These are phyloP conservation scores for Salicornia ramosissima DNA, from an alignment of 148 eudicot species.

Conservation along the genomic window DNA sequence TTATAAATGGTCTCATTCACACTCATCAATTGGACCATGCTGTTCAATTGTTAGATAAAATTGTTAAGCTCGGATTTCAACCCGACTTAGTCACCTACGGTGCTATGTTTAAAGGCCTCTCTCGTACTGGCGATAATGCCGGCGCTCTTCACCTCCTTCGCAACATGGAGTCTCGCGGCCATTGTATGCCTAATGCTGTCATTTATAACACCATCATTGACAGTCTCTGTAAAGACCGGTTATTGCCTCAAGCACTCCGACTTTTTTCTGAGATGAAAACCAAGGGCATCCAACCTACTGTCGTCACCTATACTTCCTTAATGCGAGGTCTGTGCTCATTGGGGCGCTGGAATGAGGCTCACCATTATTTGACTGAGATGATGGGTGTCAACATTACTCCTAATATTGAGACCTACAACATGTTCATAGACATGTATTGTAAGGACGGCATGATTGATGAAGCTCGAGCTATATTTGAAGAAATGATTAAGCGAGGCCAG, in stretches of 20 bases:
- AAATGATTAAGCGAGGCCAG: conserved; percentile 11
- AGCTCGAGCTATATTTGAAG: background rate
- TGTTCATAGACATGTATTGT: conserved; percentile 19
- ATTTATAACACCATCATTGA: conserved; percentile 21
- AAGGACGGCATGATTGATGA: conserved; percentile 15
- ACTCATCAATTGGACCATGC: background rate
- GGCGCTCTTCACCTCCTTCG: conserved; percentile 15
- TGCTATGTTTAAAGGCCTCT: conserved; percentile 3
- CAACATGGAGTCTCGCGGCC: conserved; percentile 7
- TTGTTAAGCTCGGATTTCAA: conserved; percentile 12
- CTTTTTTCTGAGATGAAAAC: conserved; percentile 20
- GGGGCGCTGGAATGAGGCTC: conserved; percentile 16
- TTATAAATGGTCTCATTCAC: conserved; percentile 6
- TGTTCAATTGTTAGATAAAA: background rate
- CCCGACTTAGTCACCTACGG: background rate
- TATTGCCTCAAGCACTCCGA: conserved; percentile 3
- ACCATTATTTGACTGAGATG: conserved; percentile 5
- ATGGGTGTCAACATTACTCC: background rate
- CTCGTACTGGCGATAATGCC: conserved; percentile 1
- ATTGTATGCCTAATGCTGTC: conserved; percentile 1
- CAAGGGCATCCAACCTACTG: conserved; percentile 9
- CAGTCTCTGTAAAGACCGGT: conserved; percentile 11
- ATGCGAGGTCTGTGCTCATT: background rate
- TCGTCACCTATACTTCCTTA: conserved; percentile 2
- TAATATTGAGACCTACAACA: background rate